Percentiles rank a stretch among this genome's conserved stretches.
Evolutionary conservation across 805 yeast species (phyloP).

Genomic region (Kuraishia ogatae): DNA sequence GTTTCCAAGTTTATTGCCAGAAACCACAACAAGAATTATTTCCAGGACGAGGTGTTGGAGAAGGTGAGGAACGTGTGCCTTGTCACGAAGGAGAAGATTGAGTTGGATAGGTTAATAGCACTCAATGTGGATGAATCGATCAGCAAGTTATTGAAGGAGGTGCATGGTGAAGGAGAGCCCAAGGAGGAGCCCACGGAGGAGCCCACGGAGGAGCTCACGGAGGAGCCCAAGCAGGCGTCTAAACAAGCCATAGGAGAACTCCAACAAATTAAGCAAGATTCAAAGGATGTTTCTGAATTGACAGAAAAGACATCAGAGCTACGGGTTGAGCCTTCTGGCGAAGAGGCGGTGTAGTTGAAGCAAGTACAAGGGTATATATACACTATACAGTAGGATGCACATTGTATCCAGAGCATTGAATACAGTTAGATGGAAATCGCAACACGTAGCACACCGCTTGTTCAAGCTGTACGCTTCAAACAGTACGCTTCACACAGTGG

Average conservation of each 20-base stretch:
- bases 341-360: neutral
- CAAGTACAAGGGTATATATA: too few relatives aligned
- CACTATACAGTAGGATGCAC: too few relatives aligned
- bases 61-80: conserved; percentile 22
- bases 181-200: neutral
- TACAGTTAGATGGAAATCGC: too few relatives aligned
- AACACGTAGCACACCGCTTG: too few relatives aligned
- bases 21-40: conserved; percentile 13
- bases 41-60: conserved; percentile 24
- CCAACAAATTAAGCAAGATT: too few relatives aligned
- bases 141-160: conserved; percentile 11
- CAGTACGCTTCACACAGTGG: too few relatives aligned
- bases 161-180: neutral
- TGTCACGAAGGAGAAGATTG: conserved; percentile 17
- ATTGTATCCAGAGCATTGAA: too few relatives aligned
- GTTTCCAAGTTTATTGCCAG: conserved; percentile 17
- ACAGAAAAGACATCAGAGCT: neutral
- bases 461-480: too few relatives aligned
- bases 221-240: neutral
- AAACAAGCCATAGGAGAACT: too few relatives aligned
- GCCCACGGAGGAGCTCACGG: neutral
- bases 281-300: neutral
- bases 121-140: conserved; percentile 17
- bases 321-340: neutral
- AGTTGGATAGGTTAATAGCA: conserved; percentile 13